A percentile compares a stretch with the other conserved stretches of the same genome.
Conservation (phyloP, 257 asterid species). For the Lycium ferocissimum region DNA sequence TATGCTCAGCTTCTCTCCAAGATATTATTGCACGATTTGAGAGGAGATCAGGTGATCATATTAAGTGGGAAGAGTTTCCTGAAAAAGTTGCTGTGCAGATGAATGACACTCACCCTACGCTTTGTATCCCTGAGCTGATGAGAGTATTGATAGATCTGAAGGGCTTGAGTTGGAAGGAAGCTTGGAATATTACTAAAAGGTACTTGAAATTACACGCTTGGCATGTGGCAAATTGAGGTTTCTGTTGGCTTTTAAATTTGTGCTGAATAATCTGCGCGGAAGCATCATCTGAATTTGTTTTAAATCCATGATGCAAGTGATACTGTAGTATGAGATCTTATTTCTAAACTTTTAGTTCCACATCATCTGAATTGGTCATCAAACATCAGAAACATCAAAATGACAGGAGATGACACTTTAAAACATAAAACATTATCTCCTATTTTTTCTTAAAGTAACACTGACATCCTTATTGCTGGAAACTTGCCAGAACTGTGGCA, state of each 20-base stretch:
- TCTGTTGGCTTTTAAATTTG: neutral
- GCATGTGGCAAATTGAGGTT: neutral
- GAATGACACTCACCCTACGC: conserved; percentile 94
- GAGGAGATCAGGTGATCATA: conserved; percentile 65
- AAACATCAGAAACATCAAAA: neutral
- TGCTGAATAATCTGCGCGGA: conserved; percentile 9
- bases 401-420: neutral
- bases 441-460: conserved; percentile 23
- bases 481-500: conserved; percentile 76
- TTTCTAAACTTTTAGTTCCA: neutral
- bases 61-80: conserved; percentile 79
- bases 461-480: conserved; percentile 38
- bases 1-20: conserved; percentile 93
- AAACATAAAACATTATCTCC: neutral
- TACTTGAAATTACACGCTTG: conserved; percentile 28
- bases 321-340: neutral
- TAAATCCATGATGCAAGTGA: conserved; percentile 22
- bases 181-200: conserved; percentile 86
- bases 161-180: conserved; percentile 80
- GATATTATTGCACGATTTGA: conserved; percentile 81
- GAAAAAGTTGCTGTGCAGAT: conserved; percentile 94
- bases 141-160: conserved; percentile 83
- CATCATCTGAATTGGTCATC: neutral
- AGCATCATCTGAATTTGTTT: neutral
- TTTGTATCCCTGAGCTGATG: conserved; percentile 85